Evolutionary conservation across 345 rosid genomes (phyloP), one percentile per base, ranked within the genome.

Genomic region (Cardamine occulta): DNA sequence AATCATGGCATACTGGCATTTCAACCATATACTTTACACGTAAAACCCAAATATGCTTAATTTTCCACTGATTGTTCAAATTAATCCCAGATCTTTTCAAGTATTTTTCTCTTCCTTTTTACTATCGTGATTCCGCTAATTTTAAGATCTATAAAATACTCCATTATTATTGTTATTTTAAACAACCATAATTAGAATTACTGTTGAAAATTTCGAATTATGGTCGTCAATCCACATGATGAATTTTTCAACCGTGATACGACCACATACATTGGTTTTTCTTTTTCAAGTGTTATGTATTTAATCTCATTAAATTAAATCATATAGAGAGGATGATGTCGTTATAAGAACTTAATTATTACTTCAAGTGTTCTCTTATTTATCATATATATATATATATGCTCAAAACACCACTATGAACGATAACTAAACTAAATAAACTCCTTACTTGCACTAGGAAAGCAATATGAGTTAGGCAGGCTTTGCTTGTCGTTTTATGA

Each of bases 401-500:
- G 54, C 10, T 48, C 58, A 48, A 58, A 58, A 58, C 26, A 34
- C 32, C 42, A 37, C 12, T 58, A 48, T 28, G 47, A 14, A 57
- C 44, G 61, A 39, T 61, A 70, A 32, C 58, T 29, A 55, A 74
- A 74, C 28, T 15, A 52, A 76, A 31, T 39, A 63, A 68, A 52
- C 63, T 61, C 65, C 58, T 42, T 68, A 31, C 5, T 61, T 68
- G 57, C 66, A 62, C 32, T 18, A 61, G 26, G 63, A 77, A 77
- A 65, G 68, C 60, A 76, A 69, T 62, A 84, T 73, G 72, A 37
- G 74, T 62, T 63, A 28, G 77, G 82, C 68, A 55, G 77, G 54
- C 59, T 56, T 79, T 34, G 55, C 53, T 53, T 71, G 79, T 78
- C 74, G 67, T 78, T 73, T 72, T 58, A 24, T 72, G 63, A 76